phyloP scores from a whole-genome alignment of 1,284 basidiomycete species.

The Microbotryomycetes sp. region DNA sequence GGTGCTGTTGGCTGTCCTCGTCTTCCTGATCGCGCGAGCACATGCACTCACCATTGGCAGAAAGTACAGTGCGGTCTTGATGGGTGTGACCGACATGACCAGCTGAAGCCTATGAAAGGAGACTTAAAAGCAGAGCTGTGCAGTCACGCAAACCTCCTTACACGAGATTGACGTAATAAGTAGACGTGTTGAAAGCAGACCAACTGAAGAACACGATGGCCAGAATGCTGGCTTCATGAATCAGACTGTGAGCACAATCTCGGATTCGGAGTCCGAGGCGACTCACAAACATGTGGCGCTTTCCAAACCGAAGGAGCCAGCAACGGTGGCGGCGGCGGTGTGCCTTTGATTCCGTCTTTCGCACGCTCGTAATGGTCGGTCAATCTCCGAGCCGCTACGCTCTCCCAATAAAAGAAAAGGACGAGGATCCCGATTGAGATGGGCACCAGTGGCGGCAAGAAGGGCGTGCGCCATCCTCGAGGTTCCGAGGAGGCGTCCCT shows the following conservation, averaged over 20 bases:
- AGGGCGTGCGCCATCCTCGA: constrained; percentile 4
- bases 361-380: not conserved
- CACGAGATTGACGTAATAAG: constrained; percentile 25
- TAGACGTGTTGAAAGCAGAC: constrained; percentile 50
- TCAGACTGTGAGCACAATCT: too few relatives aligned
- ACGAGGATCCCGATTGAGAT: constrained; percentile 54
- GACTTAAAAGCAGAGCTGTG: too few relatives aligned
- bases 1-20: not conserved
- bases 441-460: constrained; percentile 51
- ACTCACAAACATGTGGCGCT: constrained; percentile 53
- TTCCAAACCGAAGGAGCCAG: constrained; percentile 61
- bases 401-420: constrained; percentile 61
- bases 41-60: constrained; percentile 54
- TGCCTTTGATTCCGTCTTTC: not conserved
- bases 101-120: too few relatives aligned
- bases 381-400: constrained; percentile 45
- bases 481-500: constrained; percentile 31
- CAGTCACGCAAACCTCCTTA: too few relatives aligned
- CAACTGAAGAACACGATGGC: constrained; percentile 61
- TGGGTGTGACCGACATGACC: constrained; percentile 45
- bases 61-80: constrained; percentile 65
- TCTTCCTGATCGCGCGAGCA: not conserved
- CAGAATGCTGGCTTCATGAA: constrained; percentile 44
- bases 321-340: constrained; percentile 51
- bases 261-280: too few relatives aligned